Percentiles rank a stretch among this genome's conserved stretches.
These are phyloP conservation scores for Penicillium sp. DNA, from an alignment of 2,329 filamentous ascomycete species.

Conservation along the genomic window DNA sequence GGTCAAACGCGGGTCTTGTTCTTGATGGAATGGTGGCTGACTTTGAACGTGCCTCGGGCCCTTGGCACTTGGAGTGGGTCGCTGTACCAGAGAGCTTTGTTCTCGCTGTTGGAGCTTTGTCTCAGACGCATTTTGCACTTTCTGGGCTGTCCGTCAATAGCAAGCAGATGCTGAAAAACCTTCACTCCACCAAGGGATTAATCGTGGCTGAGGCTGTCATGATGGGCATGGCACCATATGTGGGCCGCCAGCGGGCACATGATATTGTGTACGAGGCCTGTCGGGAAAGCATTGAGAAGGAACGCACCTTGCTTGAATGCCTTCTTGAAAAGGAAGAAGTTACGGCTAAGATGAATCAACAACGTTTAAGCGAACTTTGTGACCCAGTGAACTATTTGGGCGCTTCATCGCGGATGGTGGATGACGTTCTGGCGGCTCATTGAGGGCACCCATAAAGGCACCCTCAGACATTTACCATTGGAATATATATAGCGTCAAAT, in stretches of 20 bases:
- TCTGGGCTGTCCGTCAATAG: slow-evolving; percentile 53
- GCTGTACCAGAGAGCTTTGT: slow-evolving; percentile 57
- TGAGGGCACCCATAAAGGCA: not conserved
- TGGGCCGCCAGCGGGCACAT: slow-evolving; percentile 55
- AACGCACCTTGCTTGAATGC: slow-evolving; percentile 45
- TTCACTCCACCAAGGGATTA: slow-evolving; percentile 52
- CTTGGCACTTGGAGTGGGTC: slow-evolving; percentile 61
- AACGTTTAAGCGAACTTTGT: slow-evolving; percentile 54
- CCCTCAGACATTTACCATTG: too few relatives aligned
- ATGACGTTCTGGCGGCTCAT: slow-evolving; percentile 26
- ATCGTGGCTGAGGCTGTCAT: slow-evolving; percentile 62
- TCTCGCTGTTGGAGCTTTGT: slow-evolving; percentile 52
- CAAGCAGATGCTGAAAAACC: slow-evolving; percentile 51
- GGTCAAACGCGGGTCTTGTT: slow-evolving; percentile 53
- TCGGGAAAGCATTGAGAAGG: slow-evolving; percentile 49
- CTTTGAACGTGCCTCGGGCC: slow-evolving; percentile 58
- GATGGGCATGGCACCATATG: slow-evolving; percentile 57
- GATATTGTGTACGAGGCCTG: slow-evolving; percentile 59
- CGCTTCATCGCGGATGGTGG: slow-evolving; percentile 34
- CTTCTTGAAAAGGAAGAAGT: slow-evolving; percentile 43
- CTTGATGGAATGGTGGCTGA: slow-evolving; percentile 59
- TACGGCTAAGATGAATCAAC: slow-evolving; percentile 43
- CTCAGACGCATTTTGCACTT: slow-evolving; percentile 56
- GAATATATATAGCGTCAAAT: not conserved
- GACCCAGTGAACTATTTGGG: slow-evolving; percentile 54